Conservation (phyloP, 768 basidiomycete genomes). For the Megacollybia marginata region DNA sequence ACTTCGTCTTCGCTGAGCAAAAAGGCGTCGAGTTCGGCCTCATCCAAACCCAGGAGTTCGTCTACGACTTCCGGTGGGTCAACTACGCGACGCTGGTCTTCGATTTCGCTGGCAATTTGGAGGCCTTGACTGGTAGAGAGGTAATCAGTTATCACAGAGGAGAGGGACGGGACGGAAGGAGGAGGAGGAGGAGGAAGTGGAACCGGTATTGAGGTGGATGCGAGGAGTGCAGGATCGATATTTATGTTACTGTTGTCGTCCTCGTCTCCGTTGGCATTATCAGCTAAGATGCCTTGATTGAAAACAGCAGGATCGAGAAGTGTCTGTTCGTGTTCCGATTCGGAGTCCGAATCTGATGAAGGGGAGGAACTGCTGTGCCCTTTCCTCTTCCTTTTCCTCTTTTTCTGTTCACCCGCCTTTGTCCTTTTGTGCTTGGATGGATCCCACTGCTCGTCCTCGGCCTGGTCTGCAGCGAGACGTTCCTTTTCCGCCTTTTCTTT, state of each 20-base stretch:
- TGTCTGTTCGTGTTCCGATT: slow-evolving; percentile 12
- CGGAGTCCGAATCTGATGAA: slow-evolving; percentile 11
- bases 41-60: slow-evolving; percentile 75
- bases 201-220: slow-evolving; percentile 15
- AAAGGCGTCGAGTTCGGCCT: slow-evolving; percentile 82
- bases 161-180: slow-evolving; percentile 51
- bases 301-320: slow-evolving; percentile 53
- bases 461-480: slow-evolving; percentile 31
- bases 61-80: slow-evolving; percentile 40
- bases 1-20: slow-evolving; percentile 76
- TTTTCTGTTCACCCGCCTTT: slow-evolving; percentile 22
- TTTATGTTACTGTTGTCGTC: slow-evolving; percentile 33
- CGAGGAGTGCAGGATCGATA: slow-evolving; percentile 51
- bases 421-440: slow-evolving; percentile 19
- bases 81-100: slow-evolving; percentile 52
- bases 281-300: slow-evolving; percentile 61
- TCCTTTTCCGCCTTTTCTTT: slow-evolving; percentile 62
- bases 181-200: slow-evolving; percentile 2
- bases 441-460: slow-evolving; percentile 17
- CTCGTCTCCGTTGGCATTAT: slow-evolving; percentile 37
- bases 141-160: slow-evolving; percentile 56
- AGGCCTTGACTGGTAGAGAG: slow-evolving; percentile 59
- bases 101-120: slow-evolving; percentile 57
- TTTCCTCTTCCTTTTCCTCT: slow-evolving; percentile 28
- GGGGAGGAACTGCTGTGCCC: slow-evolving; percentile 17